These are phyloP conservation scores for Phytophthora agathidicida DNA, from an alignment of 352 stramenopile genomes.

Conservation along the genomic window DNA sequence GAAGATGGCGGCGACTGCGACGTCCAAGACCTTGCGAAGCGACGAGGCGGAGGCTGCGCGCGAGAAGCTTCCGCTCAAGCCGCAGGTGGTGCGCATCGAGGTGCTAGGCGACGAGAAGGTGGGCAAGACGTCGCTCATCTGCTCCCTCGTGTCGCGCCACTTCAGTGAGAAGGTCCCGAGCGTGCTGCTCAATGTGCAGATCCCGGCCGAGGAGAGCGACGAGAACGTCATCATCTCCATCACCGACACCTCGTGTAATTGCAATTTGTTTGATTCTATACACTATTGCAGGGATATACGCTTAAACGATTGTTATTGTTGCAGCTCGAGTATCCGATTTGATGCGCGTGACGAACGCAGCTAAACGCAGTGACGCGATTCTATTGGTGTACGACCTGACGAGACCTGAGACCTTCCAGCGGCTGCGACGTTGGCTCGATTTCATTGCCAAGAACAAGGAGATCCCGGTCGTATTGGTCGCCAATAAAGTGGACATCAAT, in stretches of 20 bases:
- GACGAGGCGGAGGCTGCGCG: slow-evolving; percentile 36
- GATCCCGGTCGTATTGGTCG: slow-evolving; percentile 87
- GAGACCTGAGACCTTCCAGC: slow-evolving; percentile 86
- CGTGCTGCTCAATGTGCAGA: slow-evolving; percentile 89
- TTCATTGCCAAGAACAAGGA: slow-evolving; percentile 89
- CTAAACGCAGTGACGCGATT: slow-evolving; percentile 87
- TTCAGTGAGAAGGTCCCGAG: slow-evolving; percentile 89
- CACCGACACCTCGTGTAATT: slow-evolving; percentile 86
- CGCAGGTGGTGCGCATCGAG: slow-evolving; percentile 88
- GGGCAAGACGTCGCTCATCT: slow-evolving; percentile 93
- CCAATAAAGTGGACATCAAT: slow-evolving; percentile 90
- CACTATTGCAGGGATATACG: too few relatives aligned
- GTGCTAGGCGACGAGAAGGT: slow-evolving; percentile 91
- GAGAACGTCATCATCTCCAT: slow-evolving; percentile 92
- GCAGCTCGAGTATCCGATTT: slow-evolving; percentile 78
- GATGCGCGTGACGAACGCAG: slow-evolving; percentile 84
- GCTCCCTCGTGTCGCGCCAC: slow-evolving; percentile 87
- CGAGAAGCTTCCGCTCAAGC: slow-evolving; percentile 69
- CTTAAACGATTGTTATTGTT: slow-evolving; percentile 12
- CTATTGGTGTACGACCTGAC: slow-evolving; percentile 89
- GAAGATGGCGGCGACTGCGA: slow-evolving; percentile 38
- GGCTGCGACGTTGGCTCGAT: slow-evolving; percentile 83
- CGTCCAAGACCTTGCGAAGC: slow-evolving; percentile 31
- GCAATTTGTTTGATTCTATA: neutral
- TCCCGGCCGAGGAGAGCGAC: slow-evolving; percentile 88